These are phyloP conservation scores for Hericium rajendrae DNA, from an alignment of 768 basidiomycete species.

Conservation along the genomic window DNA sequence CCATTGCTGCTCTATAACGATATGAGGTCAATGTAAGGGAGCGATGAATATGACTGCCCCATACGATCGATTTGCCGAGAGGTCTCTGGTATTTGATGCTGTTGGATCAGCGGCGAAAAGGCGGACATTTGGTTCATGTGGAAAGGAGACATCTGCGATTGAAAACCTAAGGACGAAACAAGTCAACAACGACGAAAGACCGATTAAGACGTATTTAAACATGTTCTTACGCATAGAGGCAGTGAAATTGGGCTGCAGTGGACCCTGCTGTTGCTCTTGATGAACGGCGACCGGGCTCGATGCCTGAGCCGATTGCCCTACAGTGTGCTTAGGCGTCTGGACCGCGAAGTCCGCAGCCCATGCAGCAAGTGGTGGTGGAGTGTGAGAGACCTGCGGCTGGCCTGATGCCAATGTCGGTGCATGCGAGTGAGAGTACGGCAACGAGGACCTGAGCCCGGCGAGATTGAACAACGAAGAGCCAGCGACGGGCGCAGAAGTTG, in stretches of 20 bases:
- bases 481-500: constrained; percentile 26
- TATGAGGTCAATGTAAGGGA: constrained; percentile 13
- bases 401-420: constrained; percentile 13
- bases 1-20: constrained; percentile 16
- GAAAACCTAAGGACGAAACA: background rate
- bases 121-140: constrained; percentile 28
- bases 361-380: constrained; percentile 23
- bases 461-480: constrained; percentile 45
- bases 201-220: background rate
- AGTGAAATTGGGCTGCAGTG: background rate
- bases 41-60: constrained; percentile 7
- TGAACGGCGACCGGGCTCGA: background rate
- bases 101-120: constrained; percentile 8
- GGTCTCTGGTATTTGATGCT: constrained; percentile 5
- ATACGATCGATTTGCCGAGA: constrained; percentile 33
- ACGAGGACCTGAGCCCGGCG: constrained; percentile 38
- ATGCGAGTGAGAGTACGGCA: constrained; percentile 27
- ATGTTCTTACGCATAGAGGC: background rate
- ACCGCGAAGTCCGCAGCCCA: constrained; percentile 60
- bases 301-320: background rate
- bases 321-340: constrained; percentile 19
- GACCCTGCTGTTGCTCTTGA: background rate
- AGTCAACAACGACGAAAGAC: background rate
- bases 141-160: constrained; percentile 1
- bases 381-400: constrained; percentile 15